Base-by-base conservation (phyloP, 2,329 filamentous ascomycete species). In the Stagonosporopsis cucurbitacearum region DNA sequence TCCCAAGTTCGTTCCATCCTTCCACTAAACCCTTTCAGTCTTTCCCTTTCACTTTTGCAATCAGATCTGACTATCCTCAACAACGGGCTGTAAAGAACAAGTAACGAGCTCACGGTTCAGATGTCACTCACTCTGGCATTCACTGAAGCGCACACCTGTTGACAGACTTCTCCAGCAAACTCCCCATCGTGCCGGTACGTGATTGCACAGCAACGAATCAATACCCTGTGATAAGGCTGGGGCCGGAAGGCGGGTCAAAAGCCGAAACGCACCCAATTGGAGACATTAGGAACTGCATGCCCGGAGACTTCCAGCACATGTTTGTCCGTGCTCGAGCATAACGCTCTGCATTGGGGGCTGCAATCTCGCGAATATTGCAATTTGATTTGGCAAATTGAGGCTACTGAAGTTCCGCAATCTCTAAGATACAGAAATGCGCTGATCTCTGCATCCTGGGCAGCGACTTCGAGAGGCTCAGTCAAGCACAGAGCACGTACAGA, bases 191-290 rank as follows among this genome's bases (percentile, higher is more conserved):
- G 39, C 28, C 28, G 40, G n/a, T 45, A 46, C 47, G 46, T 41
- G 32, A 51, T 44, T 54, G 44, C 11, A 28, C 6, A 43, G 15
- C 32, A 33, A 44, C 57, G 39, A 57, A 60, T 57, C 32, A 48
- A 25, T 6, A 30, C 15, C 7, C 23, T 37, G n/a, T 49, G 50
- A 54, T 52, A 60, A 50, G 54, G 50, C 30, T 49, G 45, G 39
- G 39, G n/a, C 19, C 45, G 17, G 22, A 36, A 45, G 41, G 22
- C 41, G 52, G 30, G 30, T 43, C 43, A 49, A 53, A 52, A 49
- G 30, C 57, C 49, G 37, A 48, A 54, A 52, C 32, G 22, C 40
- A 28, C 32, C 57, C 57, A 59, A 59, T 59, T 59, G 50, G 50
- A 59, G 50, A 57, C 42, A 47, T 51, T 54, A 36, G 53, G 35